These are phyloP conservation scores for Coniella vitis DNA, from an alignment of 2,329 filamentous ascomycete genomes.

Conservation along the genomic window DNA sequence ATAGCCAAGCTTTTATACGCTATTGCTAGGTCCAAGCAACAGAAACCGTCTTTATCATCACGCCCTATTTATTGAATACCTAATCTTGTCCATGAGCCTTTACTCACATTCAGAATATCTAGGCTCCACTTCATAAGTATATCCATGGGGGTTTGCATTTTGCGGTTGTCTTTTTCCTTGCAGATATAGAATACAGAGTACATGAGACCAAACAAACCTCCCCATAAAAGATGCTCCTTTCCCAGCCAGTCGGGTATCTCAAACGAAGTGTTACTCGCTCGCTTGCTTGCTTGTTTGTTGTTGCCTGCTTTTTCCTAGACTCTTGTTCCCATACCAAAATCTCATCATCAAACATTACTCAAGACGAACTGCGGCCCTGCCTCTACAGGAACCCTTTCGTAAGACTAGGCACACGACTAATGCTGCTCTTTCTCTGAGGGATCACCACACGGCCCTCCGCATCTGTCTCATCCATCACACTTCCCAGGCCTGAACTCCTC, in stretches of 20 bases:
- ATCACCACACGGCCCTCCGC: conserved; percentile 45
- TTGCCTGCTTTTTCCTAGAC: background rate
- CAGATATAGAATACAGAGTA: background rate
- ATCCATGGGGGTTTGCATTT: too few species aligned
- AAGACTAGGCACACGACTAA: conserved; percentile 58
- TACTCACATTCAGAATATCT: too few species aligned
- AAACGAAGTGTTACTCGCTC: background rate
- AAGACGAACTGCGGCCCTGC: conserved; percentile 3
- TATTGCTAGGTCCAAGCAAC: too few species aligned
- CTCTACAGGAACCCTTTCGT: conserved; percentile 70
- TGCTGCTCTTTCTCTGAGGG: conserved; percentile 59
- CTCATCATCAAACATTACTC: conserved; percentile 2
- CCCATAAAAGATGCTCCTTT: background rate
- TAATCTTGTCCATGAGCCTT: too few species aligned
- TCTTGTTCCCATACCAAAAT: too few species aligned
- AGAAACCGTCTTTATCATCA: too few species aligned
- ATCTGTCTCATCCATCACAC: conserved; percentile 27
- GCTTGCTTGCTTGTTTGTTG: background rate
- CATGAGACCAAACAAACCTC: conserved; percentile 5
- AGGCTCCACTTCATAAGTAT: too few species aligned
- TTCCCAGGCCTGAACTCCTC: conserved; percentile 37
- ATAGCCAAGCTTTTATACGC: too few species aligned
- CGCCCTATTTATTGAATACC: too few species aligned
- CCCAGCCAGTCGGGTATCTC: background rate
- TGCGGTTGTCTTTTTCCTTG: too few species aligned